Base-by-base conservation (phyloP, 2,329 filamentous ascomycete species). In the Triangularia setosa region DNA sequence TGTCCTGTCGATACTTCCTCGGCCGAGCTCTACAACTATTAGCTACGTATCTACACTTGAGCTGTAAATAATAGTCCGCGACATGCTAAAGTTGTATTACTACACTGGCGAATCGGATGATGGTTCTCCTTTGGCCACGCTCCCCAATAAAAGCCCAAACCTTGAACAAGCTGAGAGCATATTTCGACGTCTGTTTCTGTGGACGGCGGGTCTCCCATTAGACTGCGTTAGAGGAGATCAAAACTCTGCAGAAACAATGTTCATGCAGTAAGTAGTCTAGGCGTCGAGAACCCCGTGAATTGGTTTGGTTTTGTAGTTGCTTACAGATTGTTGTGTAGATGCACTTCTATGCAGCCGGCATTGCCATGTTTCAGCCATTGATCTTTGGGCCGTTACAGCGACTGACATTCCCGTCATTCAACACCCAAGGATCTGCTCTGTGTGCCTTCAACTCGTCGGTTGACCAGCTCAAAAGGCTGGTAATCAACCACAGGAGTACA, bases 401-500 rank as follows among this genome's bases (percentile, higher is more conserved):
- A 2, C 4, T 59, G 12, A 35, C 23, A 4, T 48, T 59, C 16
- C 57, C 30, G 24, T 44, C 57, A 16, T 59, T 59, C n/a, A 25
- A 23, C 30, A 27, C 57, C 5, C 35, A 48, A 27, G 57, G 57
- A 23, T 59, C 57, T 16, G 57, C 30, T 14, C 25, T 44, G 4
- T 59, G 33, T n/a, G 33, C 35, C 21, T 59, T 59, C 16, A 59
- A 59, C 57, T 59, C 57, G 3, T 59, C 57, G 33, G 24, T 59
- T 8, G 35, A 59, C 25, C 57, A 59, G 8, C 23, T 59, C 21
- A 59, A 59, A 16, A 33, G 57, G 57, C 21, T 59, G 23, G 57
- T 59, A 14, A 52, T 59, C 12, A 48, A 18, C 12, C 16, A 59
- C 33, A 35, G 35, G 30, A 59, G 57, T 23, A 59, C 30, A 16